Conservation (phyloP, 1,284 basidiomycete species). For the Cutaneotrichosporon spelunceum region DNA sequence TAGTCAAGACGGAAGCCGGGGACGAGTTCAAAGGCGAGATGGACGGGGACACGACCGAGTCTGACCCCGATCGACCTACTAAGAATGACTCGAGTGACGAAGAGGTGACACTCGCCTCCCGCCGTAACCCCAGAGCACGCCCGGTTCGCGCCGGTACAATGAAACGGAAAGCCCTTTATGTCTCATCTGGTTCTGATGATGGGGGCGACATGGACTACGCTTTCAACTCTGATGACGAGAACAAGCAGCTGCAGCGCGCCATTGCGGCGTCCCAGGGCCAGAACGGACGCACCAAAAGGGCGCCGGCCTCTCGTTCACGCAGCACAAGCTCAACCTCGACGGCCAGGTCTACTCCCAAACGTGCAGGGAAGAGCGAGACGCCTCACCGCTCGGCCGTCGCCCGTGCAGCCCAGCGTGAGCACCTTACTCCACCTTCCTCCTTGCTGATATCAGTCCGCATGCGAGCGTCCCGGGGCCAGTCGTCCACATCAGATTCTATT, state of each 20-base stretch:
- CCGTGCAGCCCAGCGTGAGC: constrained; percentile 19
- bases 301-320: background rate
- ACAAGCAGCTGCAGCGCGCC: constrained; percentile 25
- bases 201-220: constrained; percentile 27
- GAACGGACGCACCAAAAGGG: background rate
- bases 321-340: background rate
- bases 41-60: constrained; percentile 2
- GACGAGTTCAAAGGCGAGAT: constrained; percentile 7
- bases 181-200: background rate
- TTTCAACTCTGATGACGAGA: constrained; percentile 36
- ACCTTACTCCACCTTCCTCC: background rate
- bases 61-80: background rate
- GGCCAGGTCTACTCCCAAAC: constrained; percentile 5
- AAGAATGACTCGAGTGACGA: constrained; percentile 14
- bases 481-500: constrained; percentile 5
- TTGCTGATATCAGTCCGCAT: constrained; percentile 2
- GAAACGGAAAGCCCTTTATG: background rate
- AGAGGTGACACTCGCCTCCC: constrained; percentile 5
- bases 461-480: constrained; percentile 2
- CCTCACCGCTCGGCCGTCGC: constrained; percentile 16
- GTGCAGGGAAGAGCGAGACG: constrained; percentile 19
- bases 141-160: background rate
- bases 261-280: constrained; percentile 19
- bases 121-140: background rate
- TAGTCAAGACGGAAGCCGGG: constrained; percentile 6